Conservation (phyloP, 148 eudicot species). For the Oxyria digyna region DNA sequence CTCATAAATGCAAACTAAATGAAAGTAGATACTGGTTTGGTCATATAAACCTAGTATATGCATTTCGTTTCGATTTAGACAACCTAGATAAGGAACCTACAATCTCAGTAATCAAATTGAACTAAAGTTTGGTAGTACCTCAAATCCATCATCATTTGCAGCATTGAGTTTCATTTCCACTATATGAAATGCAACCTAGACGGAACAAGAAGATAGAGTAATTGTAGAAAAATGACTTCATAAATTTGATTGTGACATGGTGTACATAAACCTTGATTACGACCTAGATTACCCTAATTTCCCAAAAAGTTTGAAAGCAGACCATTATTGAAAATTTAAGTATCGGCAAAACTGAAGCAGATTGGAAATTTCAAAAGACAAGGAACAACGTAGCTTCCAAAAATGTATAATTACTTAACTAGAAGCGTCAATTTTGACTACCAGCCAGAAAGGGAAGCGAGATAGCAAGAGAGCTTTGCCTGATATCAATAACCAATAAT, state of each 20-base stretch:
- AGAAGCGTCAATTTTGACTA: too few relatives aligned
- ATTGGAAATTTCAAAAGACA: neutral
- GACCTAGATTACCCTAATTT: neutral
- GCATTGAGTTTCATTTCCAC: neutral
- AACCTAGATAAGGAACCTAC: too few relatives aligned
- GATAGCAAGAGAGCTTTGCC: too few relatives aligned
- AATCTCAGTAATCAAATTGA: neutral
- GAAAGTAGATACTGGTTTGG: too few relatives aligned
- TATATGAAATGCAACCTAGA: neutral
- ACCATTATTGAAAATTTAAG: neutral
- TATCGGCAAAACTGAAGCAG: neutral
- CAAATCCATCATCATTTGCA: neutral
- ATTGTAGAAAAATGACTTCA: neutral
- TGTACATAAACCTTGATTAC: neutral
- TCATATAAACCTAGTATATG: too few relatives aligned
- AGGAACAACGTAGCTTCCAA: too few relatives aligned
- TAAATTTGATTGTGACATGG: neutral
- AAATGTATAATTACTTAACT: too few relatives aligned
- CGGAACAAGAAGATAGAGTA: neutral
- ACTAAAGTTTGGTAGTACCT: neutral
- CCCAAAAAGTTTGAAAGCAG: neutral
- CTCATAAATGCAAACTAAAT: too few relatives aligned
- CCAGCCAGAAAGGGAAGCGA: too few relatives aligned
- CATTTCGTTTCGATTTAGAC: neutral
- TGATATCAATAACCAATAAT: too few relatives aligned